Percentiles rank a stretch among this genome's conserved stretches.
Conservation (phyloP, 2,329 filamentous ascomycete species). For the Penicillium aurantiogriseum region DNA sequence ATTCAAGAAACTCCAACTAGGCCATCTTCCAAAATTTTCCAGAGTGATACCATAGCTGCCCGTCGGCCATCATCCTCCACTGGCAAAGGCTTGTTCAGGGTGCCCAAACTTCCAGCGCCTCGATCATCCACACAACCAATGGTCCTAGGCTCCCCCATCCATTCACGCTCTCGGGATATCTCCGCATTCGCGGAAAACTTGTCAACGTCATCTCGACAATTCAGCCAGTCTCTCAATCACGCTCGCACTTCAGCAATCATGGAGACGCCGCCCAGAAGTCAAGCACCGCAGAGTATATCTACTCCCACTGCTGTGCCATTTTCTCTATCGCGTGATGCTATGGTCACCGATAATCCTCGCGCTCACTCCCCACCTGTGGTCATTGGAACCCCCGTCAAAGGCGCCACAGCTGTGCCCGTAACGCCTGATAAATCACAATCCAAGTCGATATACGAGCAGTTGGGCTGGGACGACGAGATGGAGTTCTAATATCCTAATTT, state of each 20-base stretch:
- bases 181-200: slow-evolving; percentile 1
- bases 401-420: slow-evolving; percentile 25
- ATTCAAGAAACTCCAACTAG: slow-evolving; percentile 45
- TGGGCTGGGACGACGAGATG: slow-evolving; percentile 46
- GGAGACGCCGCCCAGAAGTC: slow-evolving; percentile 32
- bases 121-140: slow-evolving; percentile 21
- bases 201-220: slow-evolving; percentile 5
- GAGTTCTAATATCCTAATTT: slow-evolving; percentile 15
- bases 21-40: slow-evolving; percentile 28
- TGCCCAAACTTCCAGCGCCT: slow-evolving; percentile 28
- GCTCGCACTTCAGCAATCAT: slow-evolving; percentile 24
- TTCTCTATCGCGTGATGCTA: slow-evolving; percentile 5
- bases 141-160: slow-evolving; percentile 31
- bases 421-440: slow-evolving; percentile 37
- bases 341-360: slow-evolving; percentile 3
- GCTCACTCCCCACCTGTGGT: slow-evolving; percentile 20
- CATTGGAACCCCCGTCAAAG: slow-evolving; percentile 36
- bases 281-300: slow-evolving; percentile 1
- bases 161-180: slow-evolving; percentile 23
- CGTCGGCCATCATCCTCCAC: slow-evolving; percentile 19
- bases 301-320: slow-evolving; percentile 12
- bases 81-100: slow-evolving; percentile 25
- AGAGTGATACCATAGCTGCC: slow-evolving; percentile 11
- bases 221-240: slow-evolving; percentile 6
- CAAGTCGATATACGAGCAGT: slow-evolving; percentile 43